Evolutionary conservation across 495 filamentous ascomycete genomes (phyloP), one percentile per base, ranked within the genome.

Genomic region (Hyaloscypha hepaticicola): DNA sequence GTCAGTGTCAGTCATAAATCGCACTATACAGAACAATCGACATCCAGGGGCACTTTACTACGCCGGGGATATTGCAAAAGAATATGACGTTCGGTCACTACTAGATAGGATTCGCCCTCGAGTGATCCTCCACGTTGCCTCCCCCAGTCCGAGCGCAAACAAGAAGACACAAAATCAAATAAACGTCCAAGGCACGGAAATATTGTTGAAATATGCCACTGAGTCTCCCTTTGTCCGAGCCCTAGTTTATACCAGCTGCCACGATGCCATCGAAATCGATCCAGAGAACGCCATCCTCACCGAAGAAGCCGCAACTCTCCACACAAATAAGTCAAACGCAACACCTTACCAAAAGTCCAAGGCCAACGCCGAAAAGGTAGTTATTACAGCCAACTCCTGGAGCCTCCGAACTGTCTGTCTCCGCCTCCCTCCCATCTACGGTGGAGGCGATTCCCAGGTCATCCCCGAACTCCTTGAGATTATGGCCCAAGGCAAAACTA

Each of bases 41-140:
- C 80, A 87, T 34, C 82, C 87, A 4, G 79, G 77, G n/a, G 76
- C 75, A 41, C 77, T 79, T 19, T 98, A 97, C 78, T 81, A 90
- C 70, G 83, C 91, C 58, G 90, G 88, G 72, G 93, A 97, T 74
- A 91, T 98, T 75, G 96, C 92, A 52, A 88, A 90, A 55, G 76
- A 76, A 60, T 82, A 80, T 58, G 79, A 79, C 61, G 82, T 96
- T 72, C 74, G 85, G 62, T 73, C 76, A 21, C 77, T 95, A 14
- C 87, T 97, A 72, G 72, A 78, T 8, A 81, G 82, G 52, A 79
- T 88, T 41, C 86, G 85, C 74, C 92, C 95, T 9, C 85, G 90
- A 68, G 85, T 93, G 12, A 88, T 98, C 55, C 93, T 97, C 69
- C 92, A 97, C 77, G 96, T 92, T 19, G 94, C 92, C n/a, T 88